Conservation (phyloP, 2,329 filamentous ascomycete species). For the Acrocalymma vagum region DNA sequence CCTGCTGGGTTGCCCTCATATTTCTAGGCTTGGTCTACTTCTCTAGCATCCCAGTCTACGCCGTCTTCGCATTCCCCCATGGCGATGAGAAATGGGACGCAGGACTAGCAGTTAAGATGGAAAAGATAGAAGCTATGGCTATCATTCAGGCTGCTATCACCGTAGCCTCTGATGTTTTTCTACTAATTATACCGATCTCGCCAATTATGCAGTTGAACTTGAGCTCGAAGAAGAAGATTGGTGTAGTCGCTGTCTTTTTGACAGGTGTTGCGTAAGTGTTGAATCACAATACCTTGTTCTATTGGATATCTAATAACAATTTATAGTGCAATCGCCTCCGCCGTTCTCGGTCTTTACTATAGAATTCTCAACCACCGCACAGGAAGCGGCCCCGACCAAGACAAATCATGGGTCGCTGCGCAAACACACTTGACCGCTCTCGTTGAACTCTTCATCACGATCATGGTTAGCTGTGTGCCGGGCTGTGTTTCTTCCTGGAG, state of each 20-base stretch:
- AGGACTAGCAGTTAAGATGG: neutral
- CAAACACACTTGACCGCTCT: conserved; percentile 2
- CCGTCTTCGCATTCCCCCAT: conserved; percentile 1
- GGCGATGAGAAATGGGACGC: conserved; percentile 4
- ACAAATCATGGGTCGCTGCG: conserved; percentile 4
- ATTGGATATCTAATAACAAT: neutral
- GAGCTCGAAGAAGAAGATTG: neutral
- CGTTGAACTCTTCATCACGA: conserved; percentile 1
- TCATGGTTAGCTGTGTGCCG: conserved; percentile 2
- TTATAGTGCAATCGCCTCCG: neutral
- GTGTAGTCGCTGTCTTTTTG: conserved; percentile 1
- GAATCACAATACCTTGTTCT: neutral
- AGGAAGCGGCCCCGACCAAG: too few relatives aligned
- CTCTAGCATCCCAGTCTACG: conserved; percentile 2
- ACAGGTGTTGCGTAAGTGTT: conserved; percentile 1
- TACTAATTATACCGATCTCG: neutral
- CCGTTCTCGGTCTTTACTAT: conserved; percentile 2
- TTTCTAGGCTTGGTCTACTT: neutral
- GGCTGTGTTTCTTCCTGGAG: conserved; percentile 4
- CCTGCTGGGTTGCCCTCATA: neutral
- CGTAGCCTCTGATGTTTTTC: conserved; percentile 2
- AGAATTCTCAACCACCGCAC: neutral
- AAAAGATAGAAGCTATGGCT: neutral
- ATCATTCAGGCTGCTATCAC: neutral
- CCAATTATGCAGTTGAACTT: conserved; percentile 3